Evolutionary conservation across 371 early-diverging fungal genomes (phyloP), one percentile per base, ranked within the genome.

Genomic region (Syncephalastrum contaminatum): DNA sequence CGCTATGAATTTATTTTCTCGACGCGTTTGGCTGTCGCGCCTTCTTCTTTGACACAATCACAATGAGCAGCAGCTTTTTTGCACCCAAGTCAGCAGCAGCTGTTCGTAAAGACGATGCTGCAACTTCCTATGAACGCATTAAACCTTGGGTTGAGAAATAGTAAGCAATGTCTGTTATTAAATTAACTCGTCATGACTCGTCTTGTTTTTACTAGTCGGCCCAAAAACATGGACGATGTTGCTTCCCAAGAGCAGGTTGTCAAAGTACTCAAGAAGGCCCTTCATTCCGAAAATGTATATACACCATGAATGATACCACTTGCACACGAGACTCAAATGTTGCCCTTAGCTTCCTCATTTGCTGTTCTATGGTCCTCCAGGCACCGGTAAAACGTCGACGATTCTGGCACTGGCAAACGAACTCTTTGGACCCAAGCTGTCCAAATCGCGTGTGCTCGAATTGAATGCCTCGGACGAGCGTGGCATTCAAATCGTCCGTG

Each of bases 401-500:
- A 97, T 99, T 58, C 80, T 98, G 45, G 94, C 99, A 0, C 77
- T 98, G 45, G 85, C 93, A 3, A 82, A 89, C 46, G 77, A 88
- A 60, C 73, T 99, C 13, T 98, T 90, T 64, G 92, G 92, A 19
- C 92, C 91, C 10, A 88, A 88, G 49, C 64, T 89, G 24, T 70
- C 85, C 47, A 86, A 85, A 56, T 71, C 83, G 16, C 84, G 96
- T 44, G 90, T 99, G 3, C 81, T 99, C 18, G 99, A 99, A 74
- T 77, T 99, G 40, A 99, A 99, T 74, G 99, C 99, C 1, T 96
- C 96, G 1, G 99, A 99, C 69, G 99, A 99, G 74, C 87, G 99
- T 55, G 99, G 99, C 46, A 99, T 99, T 45, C 81, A 89, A 24
- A 88, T 98, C 12, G 88, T 99, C 36, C 83, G 99, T 53, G 92